A percentile compares a stretch with the other conserved stretches of the same genome.
phyloP scores from a whole-genome alignment of 2,329 filamentous ascomycete genomes.

The Lecanicillium sp. region DNA sequence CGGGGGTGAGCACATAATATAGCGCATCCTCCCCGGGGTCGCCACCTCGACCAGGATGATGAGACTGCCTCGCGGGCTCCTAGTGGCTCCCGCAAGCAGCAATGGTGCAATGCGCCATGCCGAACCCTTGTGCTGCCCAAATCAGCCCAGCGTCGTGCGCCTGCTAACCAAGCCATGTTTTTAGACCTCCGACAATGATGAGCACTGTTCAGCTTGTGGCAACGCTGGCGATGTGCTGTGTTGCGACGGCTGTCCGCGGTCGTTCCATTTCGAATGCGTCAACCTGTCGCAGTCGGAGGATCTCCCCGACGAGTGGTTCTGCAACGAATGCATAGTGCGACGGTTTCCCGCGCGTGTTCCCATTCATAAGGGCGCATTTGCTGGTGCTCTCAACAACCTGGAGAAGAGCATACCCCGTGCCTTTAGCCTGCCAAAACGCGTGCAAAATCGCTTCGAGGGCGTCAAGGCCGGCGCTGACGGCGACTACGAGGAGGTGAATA shows the following conservation, averaged over 20 bases:
- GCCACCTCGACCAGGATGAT: too few relatives aligned
- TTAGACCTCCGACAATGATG: slow-evolving; percentile 63
- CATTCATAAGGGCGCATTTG: slow-evolving; percentile 50
- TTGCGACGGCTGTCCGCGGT: slow-evolving; percentile 85
- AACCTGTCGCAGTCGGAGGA: slow-evolving; percentile 67
- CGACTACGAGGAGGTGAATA: slow-evolving; percentile 65
- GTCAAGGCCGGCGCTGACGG: slow-evolving; percentile 70
- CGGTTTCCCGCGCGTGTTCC: slow-evolving; percentile 38
- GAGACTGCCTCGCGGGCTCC: too few relatives aligned
- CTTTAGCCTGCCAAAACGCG: slow-evolving; percentile 61
- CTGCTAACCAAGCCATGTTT: neutral
- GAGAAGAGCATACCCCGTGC: slow-evolving; percentile 63
- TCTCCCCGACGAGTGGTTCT: slow-evolving; percentile 76
- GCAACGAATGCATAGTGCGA: slow-evolving; percentile 58
- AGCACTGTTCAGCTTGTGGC: slow-evolving; percentile 81
- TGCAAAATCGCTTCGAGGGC: slow-evolving; percentile 72
- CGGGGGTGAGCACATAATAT: too few relatives aligned
- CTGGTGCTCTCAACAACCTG: slow-evolving; percentile 53
- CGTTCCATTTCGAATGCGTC: slow-evolving; percentile 85
- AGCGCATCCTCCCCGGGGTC: too few relatives aligned
- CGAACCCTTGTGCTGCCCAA: too few relatives aligned
- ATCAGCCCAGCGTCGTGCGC: too few relatives aligned
- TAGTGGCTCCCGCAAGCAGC: too few relatives aligned
- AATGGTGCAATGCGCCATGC: too few relatives aligned
- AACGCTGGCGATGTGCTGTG: slow-evolving; percentile 81